Evolutionary conservation across 2,329 filamentous ascomycete species (phyloP), one percentile per base, ranked within the genome.

Genomic region (Pezicula radicicola): DNA sequence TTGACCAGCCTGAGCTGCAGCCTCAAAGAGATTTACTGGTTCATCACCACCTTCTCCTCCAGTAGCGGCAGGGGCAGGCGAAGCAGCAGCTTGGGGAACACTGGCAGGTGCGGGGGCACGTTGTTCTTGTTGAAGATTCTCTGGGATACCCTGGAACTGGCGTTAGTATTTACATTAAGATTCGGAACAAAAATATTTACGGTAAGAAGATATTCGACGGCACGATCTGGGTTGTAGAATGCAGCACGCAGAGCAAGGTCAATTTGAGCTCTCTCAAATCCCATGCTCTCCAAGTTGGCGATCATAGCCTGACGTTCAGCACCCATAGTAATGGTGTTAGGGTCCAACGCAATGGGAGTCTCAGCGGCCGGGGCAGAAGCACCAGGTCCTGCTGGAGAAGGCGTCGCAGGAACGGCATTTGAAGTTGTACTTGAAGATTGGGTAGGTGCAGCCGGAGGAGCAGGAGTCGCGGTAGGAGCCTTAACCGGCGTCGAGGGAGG

Each of bases 241-340:
- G 94, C 94, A 57, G 94, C 94, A 66, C 93, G 89, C 87, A 99
- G 94, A 48, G 94, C 94, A 45, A 88, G 84, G 63, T 97, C 91
- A 61, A 97, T 96, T 67, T 96, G 88, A 48, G 84, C 77, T 66
- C 92, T 83, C 65, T 89, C 84, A 62, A 99, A 99, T 8, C 94
- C 94, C 94, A 99, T 99, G 60, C 87, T 88, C 74, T 96, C 92
- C 91, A 99, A 96, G 68, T 92, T 91, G 46, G 87, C 81, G 65
- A 97, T 87, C 36, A 91, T 91, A 61, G 86, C 84, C 57, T 89
- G 83, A 61, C 91, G 85, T 70, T 93, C 88, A 55, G 86, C 78
- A 49, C 94, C 94, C 75, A 96, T 87, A 18, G 91, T 85, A 67
- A 97, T 80, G n/a, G 89, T 85, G 28, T 88, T 93, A 21, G 89